Evolutionary conservation across 2,329 filamentous ascomycete species (phyloP).

Genomic region (Fusarium sp.): DNA sequence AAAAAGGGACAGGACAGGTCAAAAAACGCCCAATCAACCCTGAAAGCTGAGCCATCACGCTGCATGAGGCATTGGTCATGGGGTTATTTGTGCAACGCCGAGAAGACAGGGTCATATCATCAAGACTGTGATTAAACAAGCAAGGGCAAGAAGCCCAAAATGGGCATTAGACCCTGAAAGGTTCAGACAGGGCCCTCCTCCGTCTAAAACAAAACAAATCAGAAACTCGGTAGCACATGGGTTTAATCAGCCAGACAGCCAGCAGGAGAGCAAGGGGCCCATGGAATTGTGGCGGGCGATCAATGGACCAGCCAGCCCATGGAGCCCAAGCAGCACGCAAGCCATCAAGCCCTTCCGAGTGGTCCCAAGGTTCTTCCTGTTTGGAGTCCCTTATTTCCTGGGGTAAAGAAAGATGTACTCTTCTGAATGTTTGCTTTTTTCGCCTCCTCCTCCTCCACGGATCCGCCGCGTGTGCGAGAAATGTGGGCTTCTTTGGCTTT

Average conservation of each 20-base stretch:
- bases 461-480: background rate
- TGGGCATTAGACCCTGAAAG: slow-evolving; percentile 13
- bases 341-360: slow-evolving; percentile 20
- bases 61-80: slow-evolving; percentile 19
- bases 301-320: slow-evolving; percentile 22
- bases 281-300: slow-evolving; percentile 40
- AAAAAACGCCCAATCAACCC: slow-evolving; percentile 6
- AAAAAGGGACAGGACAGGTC: slow-evolving; percentile 5
- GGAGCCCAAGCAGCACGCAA: slow-evolving; percentile 15
- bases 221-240: slow-evolving; percentile 27
- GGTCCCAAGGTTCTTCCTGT: slow-evolving; percentile 13
- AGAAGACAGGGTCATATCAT: background rate
- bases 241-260: slow-evolving; percentile 13
- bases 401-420: slow-evolving; percentile 24
- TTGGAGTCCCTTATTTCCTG: slow-evolving; percentile 32
- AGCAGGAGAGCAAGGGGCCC: slow-evolving; percentile 14
- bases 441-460: background rate
- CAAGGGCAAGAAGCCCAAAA: slow-evolving; percentile 10
- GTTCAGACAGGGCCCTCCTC: background rate
- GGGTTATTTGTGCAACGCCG: slow-evolving; percentile 16
- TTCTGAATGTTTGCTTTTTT: slow-evolving; percentile 29
- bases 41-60: slow-evolving; percentile 3
- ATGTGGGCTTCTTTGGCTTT: background rate
- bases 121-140: background rate
- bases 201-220: slow-evolving; percentile 24